Base-by-base conservation (phyloP, 768 basidiomycete genomes). In the Glaciozyma martinii region DNA sequence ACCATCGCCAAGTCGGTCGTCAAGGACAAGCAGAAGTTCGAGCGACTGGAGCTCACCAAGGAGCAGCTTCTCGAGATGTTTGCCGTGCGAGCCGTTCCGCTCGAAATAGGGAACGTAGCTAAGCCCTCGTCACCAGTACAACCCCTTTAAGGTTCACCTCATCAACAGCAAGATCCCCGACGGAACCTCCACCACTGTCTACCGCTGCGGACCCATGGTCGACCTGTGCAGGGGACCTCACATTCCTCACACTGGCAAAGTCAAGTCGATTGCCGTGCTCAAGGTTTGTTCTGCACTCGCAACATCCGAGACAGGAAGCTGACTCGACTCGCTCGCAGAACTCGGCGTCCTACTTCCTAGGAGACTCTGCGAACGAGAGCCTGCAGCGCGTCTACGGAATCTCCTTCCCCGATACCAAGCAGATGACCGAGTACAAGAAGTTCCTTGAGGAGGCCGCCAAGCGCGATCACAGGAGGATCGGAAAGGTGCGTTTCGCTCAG, bases 381-480 rank as follows among this genome's bases (percentile, higher is more conserved):
- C 81, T 99, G 37, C 95, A 98, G 75, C 87, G 95, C 43, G 84
- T 99, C 70, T 99, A 98, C 76, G 95, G 95, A 65, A 90, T 99
- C 76, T 95, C 93, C 0, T 99, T 98, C 84, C 95, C 95, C 0
- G 95, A 98, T 79, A 88, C 88, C 78, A 94, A 95, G 76, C 90
- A 94, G 76, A 78, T 98, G 71, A 79, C 85, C 19, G 95, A 97
- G 65, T 91, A 98, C 83, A 97, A 98, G 80, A 83, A 81, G 54
- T 95, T 95, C 82, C 82, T 98, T 62, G 93, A 84, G 37, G 94
- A 99, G 77, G 95, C 95, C 59, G 93, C 94, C n/a, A 95, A 89
- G 77, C 87, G 94, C 7, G 94, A 99, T 76, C 95, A 98, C 75
- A 80, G 95, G 53, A 90, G 89, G 80, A 98, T 99, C 64, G 95